Conservation (phyloP, 2,329 filamentous ascomycete genomes). For the Davidsoniella eucalypti region DNA sequence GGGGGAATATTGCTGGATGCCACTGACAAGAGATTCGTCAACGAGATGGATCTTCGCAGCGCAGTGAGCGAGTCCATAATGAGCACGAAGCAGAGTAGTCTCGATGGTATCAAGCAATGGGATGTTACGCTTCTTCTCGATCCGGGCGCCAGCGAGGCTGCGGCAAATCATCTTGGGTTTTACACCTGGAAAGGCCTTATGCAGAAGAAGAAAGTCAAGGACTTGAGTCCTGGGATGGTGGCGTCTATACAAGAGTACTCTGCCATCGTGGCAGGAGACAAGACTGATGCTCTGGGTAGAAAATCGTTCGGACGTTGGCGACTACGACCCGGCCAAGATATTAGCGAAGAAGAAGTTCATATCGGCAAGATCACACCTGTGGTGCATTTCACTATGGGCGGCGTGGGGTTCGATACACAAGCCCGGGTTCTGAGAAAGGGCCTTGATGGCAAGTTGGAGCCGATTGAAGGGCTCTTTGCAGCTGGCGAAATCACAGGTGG, state of each 20-base stretch:
- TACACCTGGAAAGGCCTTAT: slow-evolving; percentile 47
- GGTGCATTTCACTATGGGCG: slow-evolving; percentile 52
- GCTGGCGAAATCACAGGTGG: slow-evolving; percentile 50
- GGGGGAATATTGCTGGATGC: slow-evolving; percentile 38
- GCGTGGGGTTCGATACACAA: slow-evolving; percentile 37
- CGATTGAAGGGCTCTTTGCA: slow-evolving; percentile 41
- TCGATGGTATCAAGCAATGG: slow-evolving; percentile 33
- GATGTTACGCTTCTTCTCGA: slow-evolving; percentile 42
- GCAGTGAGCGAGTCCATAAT: slow-evolving; percentile 37
- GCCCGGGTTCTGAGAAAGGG: slow-evolving; percentile 31
- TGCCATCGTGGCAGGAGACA: slow-evolving; percentile 23
- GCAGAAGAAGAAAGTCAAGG: slow-evolving; percentile 35
- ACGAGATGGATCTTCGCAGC: slow-evolving; percentile 45
- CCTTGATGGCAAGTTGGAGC: slow-evolving; percentile 20
- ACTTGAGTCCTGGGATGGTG: slow-evolving; percentile 27
- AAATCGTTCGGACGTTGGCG: slow-evolving; percentile 38
- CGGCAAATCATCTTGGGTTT: slow-evolving; percentile 41
- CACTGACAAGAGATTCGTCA: slow-evolving; percentile 37
- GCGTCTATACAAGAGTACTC: slow-evolving; percentile 33
- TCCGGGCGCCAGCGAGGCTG: slow-evolving; percentile 35
- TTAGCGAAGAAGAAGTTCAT: slow-evolving; percentile 34
- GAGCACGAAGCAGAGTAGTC: slow-evolving; percentile 10
- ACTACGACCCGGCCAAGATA: slow-evolving; percentile 25
- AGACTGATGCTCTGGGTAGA: slow-evolving; percentile 30
- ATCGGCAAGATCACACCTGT: slow-evolving; percentile 45